These are phyloP conservation scores for Yamadazyma philogaea DNA, from an alignment of 805 yeast species.

Conservation along the genomic window DNA sequence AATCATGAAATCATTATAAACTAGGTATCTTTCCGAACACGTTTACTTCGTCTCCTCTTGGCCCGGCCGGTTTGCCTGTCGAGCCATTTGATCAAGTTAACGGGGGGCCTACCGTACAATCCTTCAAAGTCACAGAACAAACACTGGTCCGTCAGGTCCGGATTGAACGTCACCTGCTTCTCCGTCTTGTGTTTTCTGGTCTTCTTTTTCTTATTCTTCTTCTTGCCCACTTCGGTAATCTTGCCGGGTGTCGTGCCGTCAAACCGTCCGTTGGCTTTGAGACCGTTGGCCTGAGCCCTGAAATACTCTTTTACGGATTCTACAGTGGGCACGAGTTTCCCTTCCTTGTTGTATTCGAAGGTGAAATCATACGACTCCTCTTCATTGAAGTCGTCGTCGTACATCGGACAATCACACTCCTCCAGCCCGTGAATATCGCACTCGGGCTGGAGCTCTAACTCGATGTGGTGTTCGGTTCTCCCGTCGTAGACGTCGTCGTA, in stretches of 20 bases:
- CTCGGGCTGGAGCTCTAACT: constrained; percentile 38
- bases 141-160: constrained; percentile 25
- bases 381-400: constrained; percentile 21
- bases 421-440: constrained; percentile 28
- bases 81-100: constrained; percentile 50
- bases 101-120: constrained; percentile 49
- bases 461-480: constrained; percentile 38
- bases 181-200: constrained; percentile 15
- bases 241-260: constrained; percentile 9
- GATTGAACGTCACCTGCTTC: constrained; percentile 7
- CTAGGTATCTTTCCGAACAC: background rate
- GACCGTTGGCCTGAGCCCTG: constrained; percentile 8
- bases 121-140: constrained; percentile 53
- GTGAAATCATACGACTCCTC: constrained; percentile 46
- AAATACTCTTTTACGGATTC: constrained; percentile 17
- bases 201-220: constrained; percentile 18
- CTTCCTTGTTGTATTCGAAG: constrained; percentile 41
- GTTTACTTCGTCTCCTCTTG: background rate
- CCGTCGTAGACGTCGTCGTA: constrained; percentile 26
- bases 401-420: constrained; percentile 25
- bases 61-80: constrained; percentile 24
- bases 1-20: constrained; percentile 2
- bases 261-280: constrained; percentile 9
- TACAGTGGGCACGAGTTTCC: constrained; percentile 39
- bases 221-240: constrained; percentile 20